Evolutionary conservation across 768 basidiomycete species (phyloP).

Genomic region (Cyclocybe cylindracea): DNA sequence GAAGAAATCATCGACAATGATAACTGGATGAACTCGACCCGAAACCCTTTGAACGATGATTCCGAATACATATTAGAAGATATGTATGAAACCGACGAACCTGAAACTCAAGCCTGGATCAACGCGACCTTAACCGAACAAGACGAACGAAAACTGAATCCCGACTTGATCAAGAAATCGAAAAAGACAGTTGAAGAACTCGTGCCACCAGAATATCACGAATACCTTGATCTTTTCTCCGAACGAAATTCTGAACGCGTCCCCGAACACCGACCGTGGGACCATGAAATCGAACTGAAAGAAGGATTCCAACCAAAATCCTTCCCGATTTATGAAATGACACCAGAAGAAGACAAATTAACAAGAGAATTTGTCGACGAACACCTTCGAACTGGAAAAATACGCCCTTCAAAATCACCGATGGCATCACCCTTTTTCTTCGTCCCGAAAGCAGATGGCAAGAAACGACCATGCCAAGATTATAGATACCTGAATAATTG

Average conservation of each 20-base stretch:
- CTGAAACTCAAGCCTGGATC: background rate
- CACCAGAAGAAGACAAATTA: slow-evolving; percentile 26
- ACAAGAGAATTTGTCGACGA: slow-evolving; percentile 21
- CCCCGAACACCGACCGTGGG: background rate
- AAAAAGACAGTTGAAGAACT: background rate
- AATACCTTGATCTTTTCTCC: slow-evolving; percentile 6
- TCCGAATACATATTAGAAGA: background rate
- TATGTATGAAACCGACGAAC: no score
- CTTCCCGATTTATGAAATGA: slow-evolving; percentile 4
- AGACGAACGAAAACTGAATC: no score
- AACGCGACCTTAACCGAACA: background rate
- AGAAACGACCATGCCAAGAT: slow-evolving; percentile 29
- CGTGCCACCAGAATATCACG: slow-evolving; percentile 4
- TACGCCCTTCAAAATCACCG: slow-evolving; percentile 19
- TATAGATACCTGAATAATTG: slow-evolving; percentile 34
- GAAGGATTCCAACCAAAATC: background rate
- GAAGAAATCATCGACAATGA: background rate
- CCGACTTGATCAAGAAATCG: background rate
- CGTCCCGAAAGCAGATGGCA: slow-evolving; percentile 19
- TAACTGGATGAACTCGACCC: background rate
- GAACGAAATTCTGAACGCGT: slow-evolving; percentile 4
- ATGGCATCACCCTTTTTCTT: slow-evolving; percentile 25
- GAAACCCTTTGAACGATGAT: background rate
- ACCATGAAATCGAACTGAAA: slow-evolving; percentile 7
- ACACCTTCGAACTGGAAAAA: slow-evolving; percentile 21